Evolutionary conservation across 2,329 filamentous ascomycete genomes (phyloP), one percentile per base, ranked within the genome.

Genomic region (Pseudofabraea citricarpa): DNA sequence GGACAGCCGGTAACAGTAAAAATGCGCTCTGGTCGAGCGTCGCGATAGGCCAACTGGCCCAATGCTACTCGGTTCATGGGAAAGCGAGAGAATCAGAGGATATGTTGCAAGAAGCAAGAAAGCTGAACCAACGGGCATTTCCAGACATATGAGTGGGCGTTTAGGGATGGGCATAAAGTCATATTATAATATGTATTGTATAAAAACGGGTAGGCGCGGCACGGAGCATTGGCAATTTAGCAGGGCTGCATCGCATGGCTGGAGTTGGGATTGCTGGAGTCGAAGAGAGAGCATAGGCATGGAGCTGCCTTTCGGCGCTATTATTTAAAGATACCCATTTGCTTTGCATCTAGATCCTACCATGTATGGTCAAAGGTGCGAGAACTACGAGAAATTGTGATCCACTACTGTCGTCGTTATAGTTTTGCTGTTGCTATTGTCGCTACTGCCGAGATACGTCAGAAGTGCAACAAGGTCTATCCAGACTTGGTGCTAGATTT

Each of bases 21-120:
- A 87, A 87, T 57, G 69, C 80, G 13, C 65, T 90, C 40, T 90
- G 86, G 86, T 82, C 82, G 68, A 90, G 85, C 56, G 88, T 94
- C 6, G 85, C 86, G 1, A 82, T 87, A 52, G 85, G 84, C 18
- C 84, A 93, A 77, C 71, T 91, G 37, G 83, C 83, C 1, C 80
- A 88, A 56, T 87, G 83, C 18, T 76, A 85, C 51, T 85, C 89
- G 54, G 75, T 85, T 43, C 80, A 87, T 56, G 87, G 87, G 18
- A 80, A 85, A 54, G 61, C 60, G 10, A 65, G 65, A 3, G 74
- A 82, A 49, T 77, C 77, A 9, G 59, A 60, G 27, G 53, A 52
- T 6, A 64, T 69, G 6, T 63, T 66, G 31, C 64, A 66, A n/a
- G 71, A 74, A 53, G 75, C 65, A 24, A 40, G 52, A 24, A 46